A percentile compares a stretch with the other conserved stretches of the same genome.
Evolutionary conservation across 345 rosid genomes (phyloP).

Genomic region (Angophora floribunda): DNA sequence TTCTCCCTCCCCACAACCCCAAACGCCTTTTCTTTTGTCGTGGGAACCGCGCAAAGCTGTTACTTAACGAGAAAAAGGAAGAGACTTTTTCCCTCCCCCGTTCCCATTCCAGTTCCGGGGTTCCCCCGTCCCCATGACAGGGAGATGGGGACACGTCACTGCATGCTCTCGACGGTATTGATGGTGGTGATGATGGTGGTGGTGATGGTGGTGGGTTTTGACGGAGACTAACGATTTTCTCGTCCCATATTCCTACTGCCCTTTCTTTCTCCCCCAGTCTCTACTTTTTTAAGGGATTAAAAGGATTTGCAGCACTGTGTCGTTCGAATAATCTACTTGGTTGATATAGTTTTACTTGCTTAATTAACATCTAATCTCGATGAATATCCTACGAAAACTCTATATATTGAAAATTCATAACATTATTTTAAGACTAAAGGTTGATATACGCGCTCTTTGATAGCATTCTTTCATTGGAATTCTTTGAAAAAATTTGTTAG

Average conservation of each 20-base stretch:
- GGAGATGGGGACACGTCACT: neutral
- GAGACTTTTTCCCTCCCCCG: neutral
- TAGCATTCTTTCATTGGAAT: fast-evolving
- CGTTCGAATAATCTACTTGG: neutral
- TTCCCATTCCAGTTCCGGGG: neutral
- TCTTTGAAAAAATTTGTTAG: neutral
- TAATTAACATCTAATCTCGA: neutral
- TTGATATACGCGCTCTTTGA: neutral
- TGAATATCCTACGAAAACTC: neutral
- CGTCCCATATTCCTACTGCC: neutral
- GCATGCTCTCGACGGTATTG: neutral
- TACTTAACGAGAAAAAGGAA: neutral
- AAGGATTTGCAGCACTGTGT: neutral
- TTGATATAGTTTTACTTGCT: neutral
- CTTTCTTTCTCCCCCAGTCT: neutral
- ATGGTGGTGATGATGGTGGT: neutral
- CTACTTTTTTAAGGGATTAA: neutral
- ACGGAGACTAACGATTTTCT: neutral
- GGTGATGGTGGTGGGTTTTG: neutral
- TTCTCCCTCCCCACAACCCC: neutral
- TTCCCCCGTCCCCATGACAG: neutral
- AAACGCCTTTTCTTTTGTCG: neutral
- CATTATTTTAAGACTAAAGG: neutral
- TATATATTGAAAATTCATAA: neutral
- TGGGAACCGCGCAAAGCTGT: neutral